Base-by-base conservation (phyloP, 2,329 filamentous ascomycete species). In the Graphium sp. region DNA sequence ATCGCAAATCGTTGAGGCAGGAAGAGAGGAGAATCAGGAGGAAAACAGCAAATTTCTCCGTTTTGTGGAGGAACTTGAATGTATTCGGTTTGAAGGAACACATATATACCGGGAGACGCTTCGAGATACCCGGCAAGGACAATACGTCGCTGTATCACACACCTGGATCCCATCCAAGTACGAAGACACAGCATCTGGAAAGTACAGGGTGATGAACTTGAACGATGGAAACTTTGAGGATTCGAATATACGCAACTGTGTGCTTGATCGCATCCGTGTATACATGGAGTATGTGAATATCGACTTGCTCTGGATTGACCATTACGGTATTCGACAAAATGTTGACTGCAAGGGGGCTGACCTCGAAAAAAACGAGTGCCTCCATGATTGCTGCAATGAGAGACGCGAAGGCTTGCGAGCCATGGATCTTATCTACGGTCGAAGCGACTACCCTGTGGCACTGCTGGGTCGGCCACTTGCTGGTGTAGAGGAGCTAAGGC, bases 401-500 rank as follows among this genome's bases (percentile, higher is more conserved):
- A 47, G 47, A 23, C 32, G 35, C 6, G 30, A 41, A 6, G 45
- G 39, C 3, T 18, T 50, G 4, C 40, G 43, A 28, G 39, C 41
- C 1, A 50, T 50, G 47, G 46, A 50, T 5, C 38, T 45, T 3
- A 43, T 50, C 9, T 50, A 50, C 22, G 38, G 40, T 4, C 30
- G 37, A 4, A 49, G 46, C 12, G 19, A 37, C 1, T 39, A 50
- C 6, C 44, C 48, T 0, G 37, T 48, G 2, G 46, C 46, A 9
- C 30, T 50, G 6, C 37, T 50, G 2, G 40, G 35, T 5, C 37
- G 39, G 1, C 35, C 35, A 0, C 28, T 49, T 0, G 17, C 28
- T 14, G 28, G 14, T 3, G 30, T 17, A 7, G 13, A 21, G 21
- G 12, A 39, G 17, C 21, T 45, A 26, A n/a, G n/a, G n/a, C n/a